Base-by-base conservation (phyloP, 345 rosid species). In the Eutrema yunnanense region DNA sequence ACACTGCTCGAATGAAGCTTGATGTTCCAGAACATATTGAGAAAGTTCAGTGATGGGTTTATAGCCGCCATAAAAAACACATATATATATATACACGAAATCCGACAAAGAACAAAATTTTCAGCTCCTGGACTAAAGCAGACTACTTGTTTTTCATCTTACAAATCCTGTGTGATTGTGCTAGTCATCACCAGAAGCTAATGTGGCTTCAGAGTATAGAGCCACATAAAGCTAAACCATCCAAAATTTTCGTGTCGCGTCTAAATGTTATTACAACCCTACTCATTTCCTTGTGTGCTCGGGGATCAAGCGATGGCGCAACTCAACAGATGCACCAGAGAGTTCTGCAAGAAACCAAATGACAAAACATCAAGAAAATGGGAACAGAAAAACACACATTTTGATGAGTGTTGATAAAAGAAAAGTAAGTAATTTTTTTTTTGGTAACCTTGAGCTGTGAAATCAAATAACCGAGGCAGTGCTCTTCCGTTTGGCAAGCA, bases 401-500 rank as follows among this genome's bases (percentile, higher is more conserved):
- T 41, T 40, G 16, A 38, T 13, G 57, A 6, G 33, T 55, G 36
- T 9, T 42, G 6, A 32, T 6, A 62, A 38, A 11, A 16, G 36
- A 4, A 27, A n/a, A 8, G 8, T 6, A n/a, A 3, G 33, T 3
- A 38, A 7, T 2, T 7, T 19, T 19, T 19, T 19, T 3, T 57
- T 33, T 14, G n/a, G 29, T 8, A 72, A 92, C 98, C 98, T 85
- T 88, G 96, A 53, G 89, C 84, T 8, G 97, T 87, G 82, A 92
- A 90, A 80, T 90, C 79, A 74, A 92, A 90, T 60, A 92, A 64
- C 29, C 85, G 86, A 51, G 98, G 98, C 34, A 92, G 61, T 30
- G 90, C 81, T 59, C 88, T 86, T n/a, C 96, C 98, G n/a, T 85
- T 88, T 40, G 97, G 97, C 80, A 92, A 86, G 72, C 88, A 78